Evolutionary conservation across 805 yeast species (phyloP).

Genomic region (Candida argentea): DNA sequence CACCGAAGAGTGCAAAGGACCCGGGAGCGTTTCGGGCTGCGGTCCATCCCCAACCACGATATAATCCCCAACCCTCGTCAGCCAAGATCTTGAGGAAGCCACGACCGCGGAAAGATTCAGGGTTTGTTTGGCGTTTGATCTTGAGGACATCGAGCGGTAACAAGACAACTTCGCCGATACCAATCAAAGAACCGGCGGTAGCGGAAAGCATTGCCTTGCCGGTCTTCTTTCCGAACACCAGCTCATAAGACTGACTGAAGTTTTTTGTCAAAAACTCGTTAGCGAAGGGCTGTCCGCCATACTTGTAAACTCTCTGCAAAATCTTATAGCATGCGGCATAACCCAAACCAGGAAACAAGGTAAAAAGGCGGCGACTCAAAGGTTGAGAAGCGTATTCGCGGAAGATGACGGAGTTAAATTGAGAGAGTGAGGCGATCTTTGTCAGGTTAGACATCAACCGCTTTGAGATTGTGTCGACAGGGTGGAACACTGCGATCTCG

Average conservation of each 20-base stretch:
- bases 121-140: conserved; percentile 98
- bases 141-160: conserved; percentile 93
- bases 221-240: conserved; percentile 79
- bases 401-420: conserved; percentile 82
- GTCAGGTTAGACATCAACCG: conserved; percentile 82
- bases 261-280: conserved; percentile 80
- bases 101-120: conserved; percentile 98
- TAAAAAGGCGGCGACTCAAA: conserved; percentile 57
- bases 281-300: conserved; percentile 98
- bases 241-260: conserved; percentile 62
- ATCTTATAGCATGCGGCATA: conserved; percentile 97
- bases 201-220: conserved; percentile 98
- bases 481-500: conserved; percentile 96
- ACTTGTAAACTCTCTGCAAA: conserved; percentile 94
- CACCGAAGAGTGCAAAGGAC: conserved; percentile 94
- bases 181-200: conserved; percentile 93
- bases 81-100: conserved; percentile 77
- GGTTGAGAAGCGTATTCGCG: conserved; percentile 69
- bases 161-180: conserved; percentile 94
- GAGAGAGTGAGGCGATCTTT: conserved; percentile 48
- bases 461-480: conserved; percentile 96
- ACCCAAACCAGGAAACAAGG: conserved; percentile 95
- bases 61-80: conserved; percentile 90
- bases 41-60: conserved; percentile 99
- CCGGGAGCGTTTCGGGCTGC: conserved; percentile 99